These are phyloP conservation scores for Chalaropsis ovoidea DNA, from an alignment of 2,329 filamentous ascomycete species.

Conservation along the genomic window DNA sequence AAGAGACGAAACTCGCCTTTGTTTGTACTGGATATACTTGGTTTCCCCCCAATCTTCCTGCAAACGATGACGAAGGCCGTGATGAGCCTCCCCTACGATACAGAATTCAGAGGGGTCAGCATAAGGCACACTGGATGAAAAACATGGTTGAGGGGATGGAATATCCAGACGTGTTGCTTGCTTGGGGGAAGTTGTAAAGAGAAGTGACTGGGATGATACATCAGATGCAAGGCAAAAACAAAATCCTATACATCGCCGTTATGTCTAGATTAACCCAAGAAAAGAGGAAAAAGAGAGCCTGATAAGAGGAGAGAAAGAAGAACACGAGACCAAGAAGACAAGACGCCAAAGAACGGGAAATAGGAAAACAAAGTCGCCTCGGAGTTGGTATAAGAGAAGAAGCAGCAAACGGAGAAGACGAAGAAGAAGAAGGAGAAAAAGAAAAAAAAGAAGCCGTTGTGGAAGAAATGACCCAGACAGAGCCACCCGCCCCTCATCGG, in stretches of 20 bases:
- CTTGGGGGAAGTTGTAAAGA: not conserved
- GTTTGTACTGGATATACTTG: not conserved
- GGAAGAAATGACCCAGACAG: slow-evolving; percentile 5
- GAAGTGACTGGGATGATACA: not conserved
- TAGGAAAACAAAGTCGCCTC: not conserved
- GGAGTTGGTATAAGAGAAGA: not conserved
- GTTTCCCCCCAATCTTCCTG: not conserved
- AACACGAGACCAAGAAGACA: not conserved
- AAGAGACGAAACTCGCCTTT: not conserved
- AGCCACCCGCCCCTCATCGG: not conserved
- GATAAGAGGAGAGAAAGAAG: not conserved
- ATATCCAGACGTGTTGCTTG: not conserved
- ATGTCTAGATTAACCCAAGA: slow-evolving; percentile 2
- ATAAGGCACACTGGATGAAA: not conserved
- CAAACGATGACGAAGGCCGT: not conserved
- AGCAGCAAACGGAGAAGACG: not conserved
- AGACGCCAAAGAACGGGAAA: not conserved
- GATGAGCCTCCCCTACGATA: not conserved
- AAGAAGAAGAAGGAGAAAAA: not conserved
- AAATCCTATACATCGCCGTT: slow-evolving; percentile 1
- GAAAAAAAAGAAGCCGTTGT: not conserved
- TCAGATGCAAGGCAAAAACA: not conserved
- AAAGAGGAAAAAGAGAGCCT: not conserved
- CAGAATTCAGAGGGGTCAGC: not conserved
- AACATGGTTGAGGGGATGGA: not conserved